Evolutionary conservation across 2,329 filamentous ascomycete species (phyloP).

Genomic region (Exophiala bonariae): DNA sequence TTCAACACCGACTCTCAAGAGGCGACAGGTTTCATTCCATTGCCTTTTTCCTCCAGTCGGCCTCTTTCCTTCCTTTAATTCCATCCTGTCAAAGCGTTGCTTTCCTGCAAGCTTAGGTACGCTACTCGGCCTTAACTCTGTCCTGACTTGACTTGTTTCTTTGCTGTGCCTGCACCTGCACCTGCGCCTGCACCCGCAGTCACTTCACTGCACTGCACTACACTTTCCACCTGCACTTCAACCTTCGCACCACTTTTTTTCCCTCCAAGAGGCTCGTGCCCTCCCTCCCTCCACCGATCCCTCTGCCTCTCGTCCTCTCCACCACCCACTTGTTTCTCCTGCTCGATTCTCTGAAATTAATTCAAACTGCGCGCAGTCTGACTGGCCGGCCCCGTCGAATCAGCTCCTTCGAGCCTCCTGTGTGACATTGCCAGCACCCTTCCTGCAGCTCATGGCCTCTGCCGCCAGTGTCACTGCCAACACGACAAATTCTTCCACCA

Average conservation of each 20-base stretch:
- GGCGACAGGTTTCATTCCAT: too few relatives aligned
- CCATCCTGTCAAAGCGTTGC: too few relatives aligned
- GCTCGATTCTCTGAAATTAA: neutral
- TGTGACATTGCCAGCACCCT: conserved; percentile 23
- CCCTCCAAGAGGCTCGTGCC: conserved; percentile 23
- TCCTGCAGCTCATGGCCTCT: conserved; percentile 28
- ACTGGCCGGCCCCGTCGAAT: conserved; percentile 24
- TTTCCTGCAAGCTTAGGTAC: too few relatives aligned
- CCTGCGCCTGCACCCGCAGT: neutral
- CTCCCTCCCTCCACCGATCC: conserved; percentile 11
- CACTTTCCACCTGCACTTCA: conserved; percentile 10
- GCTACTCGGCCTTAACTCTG: too few relatives aligned
- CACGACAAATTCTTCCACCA: conserved; percentile 14
- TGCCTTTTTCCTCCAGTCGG: too few relatives aligned
- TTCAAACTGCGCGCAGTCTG: conserved; percentile 17
- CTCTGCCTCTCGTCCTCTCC: neutral
- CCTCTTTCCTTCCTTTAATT: too few relatives aligned
- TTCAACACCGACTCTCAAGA: too few relatives aligned
- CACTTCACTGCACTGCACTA: conserved; percentile 4
- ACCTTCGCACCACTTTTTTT: conserved; percentile 6
- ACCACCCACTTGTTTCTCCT: conserved; percentile 8
- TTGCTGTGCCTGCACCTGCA: conserved; percentile 6
- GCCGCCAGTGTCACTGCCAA: conserved; percentile 23
- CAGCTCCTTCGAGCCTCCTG: conserved; percentile 23
- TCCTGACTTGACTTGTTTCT: too few relatives aligned